A percentile compares a stretch with the other conserved stretches of the same genome.
phyloP scores from a whole-genome alignment of 2,329 filamentous ascomycete genomes.

The Colletotrichum lini region DNA sequence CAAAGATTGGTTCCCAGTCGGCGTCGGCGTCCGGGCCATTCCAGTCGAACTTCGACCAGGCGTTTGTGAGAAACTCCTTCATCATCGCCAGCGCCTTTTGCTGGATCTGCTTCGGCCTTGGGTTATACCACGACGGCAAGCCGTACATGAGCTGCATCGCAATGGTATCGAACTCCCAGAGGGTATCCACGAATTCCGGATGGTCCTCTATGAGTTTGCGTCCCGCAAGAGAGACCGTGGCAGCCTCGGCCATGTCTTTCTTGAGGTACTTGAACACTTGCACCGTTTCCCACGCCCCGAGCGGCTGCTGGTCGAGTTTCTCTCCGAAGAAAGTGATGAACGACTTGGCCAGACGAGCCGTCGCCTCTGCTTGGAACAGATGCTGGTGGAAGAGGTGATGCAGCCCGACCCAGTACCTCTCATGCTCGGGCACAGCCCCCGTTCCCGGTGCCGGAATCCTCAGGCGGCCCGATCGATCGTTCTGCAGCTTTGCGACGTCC shows the following conservation, averaged over 20 bases:
- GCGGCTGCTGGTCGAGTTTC: slow-evolving; percentile 32
- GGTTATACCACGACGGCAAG: slow-evolving; percentile 44
- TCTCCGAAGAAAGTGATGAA: slow-evolving; percentile 41
- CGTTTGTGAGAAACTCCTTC: slow-evolving; percentile 34
- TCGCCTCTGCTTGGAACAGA: slow-evolving; percentile 5
- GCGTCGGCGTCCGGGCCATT: slow-evolving; percentile 38
- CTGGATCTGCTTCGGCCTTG: slow-evolving; percentile 34
- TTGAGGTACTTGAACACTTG: slow-evolving; percentile 44
- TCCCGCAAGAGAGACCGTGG: slow-evolving; percentile 45
- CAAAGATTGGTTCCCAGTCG: slow-evolving; percentile 50
- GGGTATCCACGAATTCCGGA: slow-evolving; percentile 45
- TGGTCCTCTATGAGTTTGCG: slow-evolving; percentile 45
- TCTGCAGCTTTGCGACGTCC: slow-evolving; percentile 33
- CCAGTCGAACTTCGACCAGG: slow-evolving; percentile 43
- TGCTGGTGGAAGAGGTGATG: slow-evolving; percentile 43
- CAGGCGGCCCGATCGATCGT: slow-evolving; percentile 42
- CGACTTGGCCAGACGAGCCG: slow-evolving; percentile 17
- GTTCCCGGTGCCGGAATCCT: slow-evolving; percentile 40
- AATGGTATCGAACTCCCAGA: slow-evolving; percentile 46
- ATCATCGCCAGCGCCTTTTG: slow-evolving; percentile 33
- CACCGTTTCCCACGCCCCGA: slow-evolving; percentile 41
- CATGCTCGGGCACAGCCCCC: slow-evolving; percentile 33
- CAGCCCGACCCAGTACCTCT: slow-evolving; percentile 46
- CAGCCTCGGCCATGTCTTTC: slow-evolving; percentile 44
- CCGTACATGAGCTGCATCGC: slow-evolving; percentile 44